Evolutionary conservation across 2,329 filamentous ascomycete genomes (phyloP), one percentile per base, ranked within the genome.

Genomic region (Fusarium sp.): DNA sequence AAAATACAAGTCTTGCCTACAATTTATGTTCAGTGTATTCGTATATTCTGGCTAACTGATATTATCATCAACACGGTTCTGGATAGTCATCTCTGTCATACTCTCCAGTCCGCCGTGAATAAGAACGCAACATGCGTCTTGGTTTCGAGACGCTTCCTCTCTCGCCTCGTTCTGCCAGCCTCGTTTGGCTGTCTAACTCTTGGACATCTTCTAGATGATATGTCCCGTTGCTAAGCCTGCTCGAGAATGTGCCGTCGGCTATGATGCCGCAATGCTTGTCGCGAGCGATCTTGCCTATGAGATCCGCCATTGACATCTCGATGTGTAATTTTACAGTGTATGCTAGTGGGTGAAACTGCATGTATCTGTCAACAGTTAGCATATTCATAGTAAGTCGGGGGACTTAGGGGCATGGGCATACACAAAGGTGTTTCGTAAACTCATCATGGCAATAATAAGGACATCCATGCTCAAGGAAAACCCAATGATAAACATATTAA

Each of bases 311-410:
- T 18, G 83, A 83, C 82, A 88, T 84, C 73, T 88, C 86, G 69
- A 88, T 87, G 70, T 87, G 85, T 41, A 88, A 80, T 63, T 88
- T 88, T 51, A 87, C 84, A n/a, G 84, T 82, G 71, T 87, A 88
- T 18, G 85, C 85, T 8, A 87, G 78, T 0, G 86, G 86, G 61
- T 87, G 85, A 73, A 88, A 86, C 72, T 86, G 85, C 66, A 86
- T 83, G 69, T 86, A 78, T 37, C 76, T 76, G 14, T 5, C 10
- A 19, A 14, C 4, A 27, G 37, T 65, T 21, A 63, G 56, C 27
- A 38, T 25, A 7, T 15, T 9, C 9, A 4, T 7, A 18, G 7
- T 9, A n/a, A 12, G 27, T 11, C 7, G 4, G 12, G 12, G 21
- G 15, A 3, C 10, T 7, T 27, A 2, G 6, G 25, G 12, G 3